These are phyloP conservation scores for Fraxinus pennsylvanica DNA, from an alignment of 257 asterid species.

Conservation along the genomic window DNA sequence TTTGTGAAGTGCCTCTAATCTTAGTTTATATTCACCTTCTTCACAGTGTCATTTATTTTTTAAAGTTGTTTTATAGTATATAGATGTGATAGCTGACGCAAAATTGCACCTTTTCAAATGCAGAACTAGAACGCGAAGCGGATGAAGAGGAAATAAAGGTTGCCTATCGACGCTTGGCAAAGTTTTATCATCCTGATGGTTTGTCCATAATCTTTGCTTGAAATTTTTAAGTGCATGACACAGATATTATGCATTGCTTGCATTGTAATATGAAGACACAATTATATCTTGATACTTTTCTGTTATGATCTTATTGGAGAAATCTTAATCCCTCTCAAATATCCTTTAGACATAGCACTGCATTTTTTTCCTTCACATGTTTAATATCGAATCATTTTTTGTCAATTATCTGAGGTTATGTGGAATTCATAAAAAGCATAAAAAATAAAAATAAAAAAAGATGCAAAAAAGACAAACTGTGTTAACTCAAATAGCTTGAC, in stretches of 20 bases:
- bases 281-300: neutral
- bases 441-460: neutral
- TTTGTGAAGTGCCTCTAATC: neutral
- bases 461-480: neutral
- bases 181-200: conserved; percentile 99
- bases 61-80: neutral
- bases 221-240: neutral
- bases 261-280: neutral
- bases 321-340: neutral
- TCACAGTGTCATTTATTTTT: neutral
- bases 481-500: neutral
- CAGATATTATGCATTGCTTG: neutral
- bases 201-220: conserved; percentile 37
- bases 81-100: neutral
- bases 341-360: neutral
- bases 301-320: neutral
- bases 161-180: conserved; percentile 88
- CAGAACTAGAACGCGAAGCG: conserved; percentile 89
- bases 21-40: neutral
- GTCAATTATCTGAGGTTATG: neutral
- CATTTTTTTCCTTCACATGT: neutral
- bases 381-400: neutral
- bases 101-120: conserved; percentile 24
- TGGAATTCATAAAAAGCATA: neutral
- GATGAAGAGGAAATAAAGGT: conserved; percentile 86